Evolutionary conservation across 345 rosid genomes (phyloP).

Genomic region (Erysimum cheiranthoides): DNA sequence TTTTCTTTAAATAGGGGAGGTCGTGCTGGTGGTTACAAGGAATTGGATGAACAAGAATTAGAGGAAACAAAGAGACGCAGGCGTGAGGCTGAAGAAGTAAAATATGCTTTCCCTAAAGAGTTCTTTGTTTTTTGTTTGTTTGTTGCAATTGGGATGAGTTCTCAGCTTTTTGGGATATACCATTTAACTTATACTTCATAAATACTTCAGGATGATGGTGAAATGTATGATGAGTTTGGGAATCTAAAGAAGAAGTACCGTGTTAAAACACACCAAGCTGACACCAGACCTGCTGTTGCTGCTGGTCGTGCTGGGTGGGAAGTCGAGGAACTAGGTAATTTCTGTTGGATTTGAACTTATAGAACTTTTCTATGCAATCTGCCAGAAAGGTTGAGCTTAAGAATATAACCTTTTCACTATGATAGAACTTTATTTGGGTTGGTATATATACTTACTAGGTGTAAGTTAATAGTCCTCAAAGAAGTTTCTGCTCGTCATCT

Average conservation of each 20-base stretch:
- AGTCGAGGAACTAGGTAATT: conserved; percentile 83
- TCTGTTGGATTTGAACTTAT: conserved; percentile 7
- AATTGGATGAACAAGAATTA: conserved; percentile 96
- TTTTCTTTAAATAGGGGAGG: conserved; percentile 74
- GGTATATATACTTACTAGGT: not conserved
- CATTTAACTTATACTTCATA: conserved; percentile 27
- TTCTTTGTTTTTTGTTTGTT: not conserved
- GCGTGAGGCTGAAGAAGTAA: conserved; percentile 93
- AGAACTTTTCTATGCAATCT: not conserved
- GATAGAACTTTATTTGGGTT: not conserved
- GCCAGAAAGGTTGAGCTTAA: not conserved
- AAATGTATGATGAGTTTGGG: conserved; percentile 98
- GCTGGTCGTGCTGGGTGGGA: conserved; percentile 99
- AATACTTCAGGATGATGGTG: conserved; percentile 87
- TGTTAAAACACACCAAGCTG: conserved; percentile 81
- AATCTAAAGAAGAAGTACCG: conserved; percentile 96
- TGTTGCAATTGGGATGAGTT: not conserved
- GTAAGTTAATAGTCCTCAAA: not conserved
- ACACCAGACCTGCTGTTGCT: conserved; percentile 65
- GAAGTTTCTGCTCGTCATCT: not conserved
- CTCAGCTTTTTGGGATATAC: conserved; percentile 21
- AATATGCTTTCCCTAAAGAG: conserved; percentile 30
- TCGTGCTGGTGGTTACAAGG: conserved; percentile 98
- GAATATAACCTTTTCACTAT: not conserved
- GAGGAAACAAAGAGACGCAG: conserved; percentile 96